phyloP scores from a whole-genome alignment of 768 basidiomycete genomes.

The Tulasnella sp. region DNA sequence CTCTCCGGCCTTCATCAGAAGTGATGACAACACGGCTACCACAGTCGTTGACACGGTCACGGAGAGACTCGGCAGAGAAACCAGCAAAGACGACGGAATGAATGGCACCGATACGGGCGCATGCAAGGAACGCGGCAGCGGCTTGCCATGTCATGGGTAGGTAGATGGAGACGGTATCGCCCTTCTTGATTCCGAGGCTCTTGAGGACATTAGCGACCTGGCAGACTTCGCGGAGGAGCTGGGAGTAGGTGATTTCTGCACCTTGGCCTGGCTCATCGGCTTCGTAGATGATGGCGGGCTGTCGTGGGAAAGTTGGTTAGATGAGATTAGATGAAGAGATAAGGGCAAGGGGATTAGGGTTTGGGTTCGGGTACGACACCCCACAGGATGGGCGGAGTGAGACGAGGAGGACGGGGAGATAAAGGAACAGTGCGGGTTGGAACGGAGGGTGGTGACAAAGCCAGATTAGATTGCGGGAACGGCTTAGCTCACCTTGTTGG shows the following conservation, averaged over 20 bases:
- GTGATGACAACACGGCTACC: conserved; percentile 85
- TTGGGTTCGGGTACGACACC: neutral
- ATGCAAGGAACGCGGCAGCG: conserved; percentile 92
- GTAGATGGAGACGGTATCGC: conserved; percentile 88
- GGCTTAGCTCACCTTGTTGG: conserved; percentile 43
- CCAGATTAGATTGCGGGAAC: neutral
- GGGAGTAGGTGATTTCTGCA: conserved; percentile 58
- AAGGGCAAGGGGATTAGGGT: no score
- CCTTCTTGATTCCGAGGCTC: conserved; percentile 80
- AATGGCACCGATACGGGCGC: conserved; percentile 90
- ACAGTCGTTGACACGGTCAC: conserved; percentile 87
- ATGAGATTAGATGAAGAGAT: neutral
- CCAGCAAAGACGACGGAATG: conserved; percentile 98
- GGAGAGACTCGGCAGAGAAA: conserved; percentile 86
- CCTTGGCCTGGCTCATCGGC: conserved; percentile 87
- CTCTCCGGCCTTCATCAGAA: conserved; percentile 84
- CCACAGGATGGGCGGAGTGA: neutral
- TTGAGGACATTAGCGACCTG: conserved; percentile 85
- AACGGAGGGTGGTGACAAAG: neutral
- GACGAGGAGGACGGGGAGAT: neutral
- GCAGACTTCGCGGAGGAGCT: conserved; percentile 85
- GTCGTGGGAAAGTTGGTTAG: neutral
- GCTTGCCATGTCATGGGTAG: conserved; percentile 94
- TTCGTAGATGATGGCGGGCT: conserved; percentile 97
- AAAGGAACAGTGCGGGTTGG: neutral